Evolutionary conservation across 2,329 filamentous ascomycete species (phyloP).

Genomic region (Nothomitra cinnamomea): DNA sequence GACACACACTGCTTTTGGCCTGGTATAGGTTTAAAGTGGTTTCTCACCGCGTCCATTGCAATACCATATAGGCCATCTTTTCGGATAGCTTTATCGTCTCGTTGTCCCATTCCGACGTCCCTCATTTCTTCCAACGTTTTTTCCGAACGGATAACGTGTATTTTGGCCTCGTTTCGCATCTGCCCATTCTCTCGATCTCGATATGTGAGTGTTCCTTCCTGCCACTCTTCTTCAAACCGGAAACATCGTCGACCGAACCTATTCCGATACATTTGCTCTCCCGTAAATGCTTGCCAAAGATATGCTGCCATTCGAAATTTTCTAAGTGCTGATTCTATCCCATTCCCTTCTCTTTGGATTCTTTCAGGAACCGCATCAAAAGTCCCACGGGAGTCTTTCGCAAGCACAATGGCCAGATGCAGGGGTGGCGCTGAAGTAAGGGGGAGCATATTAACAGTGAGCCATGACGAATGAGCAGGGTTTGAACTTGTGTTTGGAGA

Average conservation of each 20-base stretch:
- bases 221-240: slow-evolving; percentile 91
- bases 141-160: slow-evolving; percentile 69
- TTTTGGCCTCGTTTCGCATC: slow-evolving; percentile 79
- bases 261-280: slow-evolving; percentile 88
- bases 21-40: slow-evolving; percentile 55
- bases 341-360: slow-evolving; percentile 64
- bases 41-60: slow-evolving; percentile 58
- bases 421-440: slow-evolving; percentile 63
- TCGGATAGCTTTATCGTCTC: slow-evolving; percentile 50
- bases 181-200: slow-evolving; percentile 52
- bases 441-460: slow-evolving; percentile 76
- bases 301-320: slow-evolving; percentile 95
- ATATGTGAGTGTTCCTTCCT: slow-evolving; percentile 59
- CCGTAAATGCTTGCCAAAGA: slow-evolving; percentile 92
- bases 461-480: slow-evolving; percentile 58
- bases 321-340: slow-evolving; percentile 58
- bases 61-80: slow-evolving; percentile 62
- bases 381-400: slow-evolving; percentile 70
- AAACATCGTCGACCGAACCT: slow-evolving; percentile 74
- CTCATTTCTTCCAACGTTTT: slow-evolving; percentile 75
- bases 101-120: slow-evolving; percentile 61
- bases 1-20: slow-evolving; percentile 83
- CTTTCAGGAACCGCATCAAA: slow-evolving; percentile 70
- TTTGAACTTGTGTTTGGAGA: slow-evolving; percentile 35
- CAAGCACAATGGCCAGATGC: slow-evolving; percentile 75